phyloP scores from a whole-genome alignment of 1,284 basidiomycete genomes.

The Moesziomyces sp. region DNA sequence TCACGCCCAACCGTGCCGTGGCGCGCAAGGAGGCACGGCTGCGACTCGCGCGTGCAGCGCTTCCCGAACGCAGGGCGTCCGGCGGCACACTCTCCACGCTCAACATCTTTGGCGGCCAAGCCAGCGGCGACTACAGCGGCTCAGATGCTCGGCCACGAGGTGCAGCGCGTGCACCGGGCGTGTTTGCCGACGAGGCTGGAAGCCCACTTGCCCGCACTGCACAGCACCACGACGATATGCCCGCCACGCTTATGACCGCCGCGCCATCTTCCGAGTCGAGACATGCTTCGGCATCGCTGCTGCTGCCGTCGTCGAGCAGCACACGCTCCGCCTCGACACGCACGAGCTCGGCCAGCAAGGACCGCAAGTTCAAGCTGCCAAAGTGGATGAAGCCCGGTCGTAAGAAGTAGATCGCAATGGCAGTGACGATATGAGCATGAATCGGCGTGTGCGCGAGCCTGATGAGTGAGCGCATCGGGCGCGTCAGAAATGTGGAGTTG shows the following conservation, averaged over 20 bases:
- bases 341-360: constrained; percentile 15
- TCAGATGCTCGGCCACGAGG: background rate
- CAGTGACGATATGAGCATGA: too few species aligned
- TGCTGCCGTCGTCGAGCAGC: constrained; percentile 31
- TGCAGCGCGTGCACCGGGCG: constrained; percentile 5
- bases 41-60: constrained; percentile 46
- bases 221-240: constrained; percentile 2
- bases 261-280: constrained; percentile 6
- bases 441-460: too few species aligned
- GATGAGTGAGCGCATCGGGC: too few species aligned
- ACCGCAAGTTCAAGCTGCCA: constrained; percentile 38
- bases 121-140: constrained; percentile 7
- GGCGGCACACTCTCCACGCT: constrained; percentile 38
- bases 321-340: constrained; percentile 19
- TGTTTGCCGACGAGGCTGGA: constrained; percentile 37
- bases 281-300: constrained; percentile 14
- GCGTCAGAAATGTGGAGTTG: background rate
- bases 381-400: constrained; percentile 35
- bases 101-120: constrained; percentile 21
- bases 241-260: constrained; percentile 10
- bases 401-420: constrained; percentile 7
- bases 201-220: constrained; percentile 25
- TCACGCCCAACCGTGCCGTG: constrained; percentile 42
- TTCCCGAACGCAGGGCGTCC: constrained; percentile 35
- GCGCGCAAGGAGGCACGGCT: constrained; percentile 45